Base-by-base conservation (phyloP, 768 basidiomycete genomes). In the Mycena latifolia region DNA sequence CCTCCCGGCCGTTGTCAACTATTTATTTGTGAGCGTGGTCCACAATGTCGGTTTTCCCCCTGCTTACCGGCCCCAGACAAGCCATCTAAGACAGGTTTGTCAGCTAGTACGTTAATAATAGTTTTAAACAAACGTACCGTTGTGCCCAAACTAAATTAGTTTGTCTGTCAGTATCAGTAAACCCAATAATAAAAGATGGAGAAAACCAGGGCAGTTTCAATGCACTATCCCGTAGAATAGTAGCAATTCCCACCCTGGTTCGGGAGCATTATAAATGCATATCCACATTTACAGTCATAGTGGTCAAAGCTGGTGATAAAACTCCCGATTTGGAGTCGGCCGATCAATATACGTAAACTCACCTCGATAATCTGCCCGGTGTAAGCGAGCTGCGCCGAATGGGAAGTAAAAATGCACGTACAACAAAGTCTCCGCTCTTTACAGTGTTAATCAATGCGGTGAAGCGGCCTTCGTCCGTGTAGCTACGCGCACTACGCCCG, bases 401-500 rank as follows among this genome's bases (percentile, higher is more conserved):
- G 28, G 10, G 28, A 25, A 28, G n/a, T 5, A 39, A 43, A 22
- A 39, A 81, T 79, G 55, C 45, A 31, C 57, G n/a, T 20, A 85
- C 71, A 22, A 82, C 83, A 71, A 78, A 82, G 62, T 83, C 82
- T 15, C 81, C 80, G 33, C 72, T 61, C 61, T 80, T 77, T 9
- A 75, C 80, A 3, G 76, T 78, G 70, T 81, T 79, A 61, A 81
- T 78, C 29, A 84, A 71, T 12, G 77, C 78, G 20, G 77, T 77
- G 71, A 86, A 85, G 10, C 81, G 76, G 37, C 84, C 84, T 67
- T 85, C 81, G 22, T 84, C 82, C 15, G 82, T 83, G 65, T 79
- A 86, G 46, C 81, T 83, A 39, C 85, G 77, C 1, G 85, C 80
- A 50, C 79, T 82, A 9, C 81, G 76, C 5, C 85, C 85, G 10